Percentiles rank a stretch among this genome's conserved stretches.
Evolutionary conservation across 2,329 filamentous ascomycete species (phyloP).

Genomic region (Pyricularia pennisetigena): DNA sequence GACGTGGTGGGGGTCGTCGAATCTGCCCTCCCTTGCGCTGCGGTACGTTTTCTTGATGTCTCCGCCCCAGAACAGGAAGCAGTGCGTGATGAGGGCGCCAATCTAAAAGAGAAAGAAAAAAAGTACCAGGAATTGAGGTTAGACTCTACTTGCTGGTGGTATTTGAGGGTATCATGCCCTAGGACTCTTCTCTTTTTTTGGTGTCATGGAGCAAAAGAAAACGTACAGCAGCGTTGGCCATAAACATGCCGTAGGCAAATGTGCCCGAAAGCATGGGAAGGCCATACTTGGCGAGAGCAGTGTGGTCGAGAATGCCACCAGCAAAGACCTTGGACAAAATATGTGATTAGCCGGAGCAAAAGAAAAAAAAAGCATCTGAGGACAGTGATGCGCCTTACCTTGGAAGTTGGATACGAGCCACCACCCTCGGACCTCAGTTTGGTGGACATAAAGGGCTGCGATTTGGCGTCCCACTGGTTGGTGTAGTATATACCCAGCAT

Average conservation of each 20-base stretch:
- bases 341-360: no score
- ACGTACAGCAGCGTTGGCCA: background rate
- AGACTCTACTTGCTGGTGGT: no score
- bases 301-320: background rate
- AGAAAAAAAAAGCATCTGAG: constrained; percentile 14
- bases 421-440: constrained; percentile 29
- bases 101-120: background rate
- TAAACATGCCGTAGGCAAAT: background rate
- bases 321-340: constrained; percentile 10
- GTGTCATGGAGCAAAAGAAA: no score
- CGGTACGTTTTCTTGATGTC: background rate
- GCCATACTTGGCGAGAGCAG: background rate
- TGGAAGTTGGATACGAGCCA: constrained; percentile 24
- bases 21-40: constrained; percentile 24
- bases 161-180: no score
- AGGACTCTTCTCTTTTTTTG: no score
- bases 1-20: constrained; percentile 39
- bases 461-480: constrained; percentile 34
- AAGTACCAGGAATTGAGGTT: no score
- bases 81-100: background rate
- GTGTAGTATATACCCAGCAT: constrained; percentile 43
- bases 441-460: constrained; percentile 46
- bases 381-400: constrained; percentile 29
- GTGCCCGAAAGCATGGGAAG: background rate
- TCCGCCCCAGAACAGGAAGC: background rate